Base-by-base conservation (phyloP, 176 grass and related monocot genomes). In the Zizania latifolia region DNA sequence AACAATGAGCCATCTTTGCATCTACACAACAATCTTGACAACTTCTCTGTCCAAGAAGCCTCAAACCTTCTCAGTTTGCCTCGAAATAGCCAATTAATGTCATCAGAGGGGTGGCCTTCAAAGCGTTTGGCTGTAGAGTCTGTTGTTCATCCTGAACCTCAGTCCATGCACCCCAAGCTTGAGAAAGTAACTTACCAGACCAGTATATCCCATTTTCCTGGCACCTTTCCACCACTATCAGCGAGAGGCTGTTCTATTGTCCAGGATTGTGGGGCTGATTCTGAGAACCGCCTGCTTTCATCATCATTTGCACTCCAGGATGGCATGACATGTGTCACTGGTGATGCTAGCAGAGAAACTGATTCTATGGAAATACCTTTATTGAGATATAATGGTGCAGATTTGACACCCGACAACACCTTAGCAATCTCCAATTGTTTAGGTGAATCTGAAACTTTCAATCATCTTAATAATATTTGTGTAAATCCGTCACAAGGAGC, bases 91-190 rank as follows among this genome's bases (percentile, higher is more conserved):
- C 85, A 87, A 33, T 70, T 90, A 65, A 78, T 86, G 56, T 30
- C 74, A 59, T 79, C 93, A 30, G 83, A 85, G 48, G 83, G 81
- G 81, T 97, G 94, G 94, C 77, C 88, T 76, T 93, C 88, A 70
- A 97, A 97, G 74, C 76, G 86, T 45, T 65, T 93, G 63, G 86
- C 86, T 16, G 77, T 91, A 67, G 94, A 93, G 69, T 64, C 87
- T 50, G 26, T 66, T 80, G 46, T 64, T 91, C 39, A 66, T 78
- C 19, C 80, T 77, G 90, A 77, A 70, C 45, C 56, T 21, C 83
- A 50, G 81, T 70, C 85, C 56, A 23, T 89, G 26, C 82, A 87
- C 39, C 76, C 14, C 64, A 85, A 86, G 30, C 15, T 82, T 57
- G 83, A 86, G 58, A 88, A 78, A 46, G 59, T 74, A 34, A 64